Percentiles rank a stretch among this genome's conserved stretches.
phyloP scores from a whole-genome alignment of 495 filamentous ascomycete genomes.

The Cercophora newfieldiana region DNA sequence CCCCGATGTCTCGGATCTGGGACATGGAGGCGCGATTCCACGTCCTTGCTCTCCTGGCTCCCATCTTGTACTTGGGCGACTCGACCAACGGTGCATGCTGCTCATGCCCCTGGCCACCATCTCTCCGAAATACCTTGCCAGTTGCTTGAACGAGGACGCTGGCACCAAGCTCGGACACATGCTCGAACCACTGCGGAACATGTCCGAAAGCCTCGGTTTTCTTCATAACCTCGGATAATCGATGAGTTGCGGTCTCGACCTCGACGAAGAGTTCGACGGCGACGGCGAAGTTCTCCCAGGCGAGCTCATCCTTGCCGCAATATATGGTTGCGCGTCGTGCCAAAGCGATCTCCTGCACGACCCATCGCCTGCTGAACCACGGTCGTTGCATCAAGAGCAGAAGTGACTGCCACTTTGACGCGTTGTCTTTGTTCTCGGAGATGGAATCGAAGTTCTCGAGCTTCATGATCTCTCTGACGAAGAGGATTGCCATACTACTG shows the following conservation, averaged over 20 bases:
- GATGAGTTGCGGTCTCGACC: constrained; percentile 30
- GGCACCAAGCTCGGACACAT: constrained; percentile 36
- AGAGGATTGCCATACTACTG: constrained; percentile 23
- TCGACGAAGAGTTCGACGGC: constrained; percentile 31
- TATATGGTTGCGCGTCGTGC: constrained; percentile 29
- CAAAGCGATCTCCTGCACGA: constrained; percentile 43
- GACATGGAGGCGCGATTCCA: not conserved
- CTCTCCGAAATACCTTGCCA: constrained; percentile 32
- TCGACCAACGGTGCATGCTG: not conserved
- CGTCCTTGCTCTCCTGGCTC: not conserved
- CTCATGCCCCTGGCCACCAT: not conserved
- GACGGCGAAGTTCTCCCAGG: constrained; percentile 37
- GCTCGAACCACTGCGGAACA: constrained; percentile 22
- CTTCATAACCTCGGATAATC: constrained; percentile 23
- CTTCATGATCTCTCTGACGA: constrained; percentile 32
- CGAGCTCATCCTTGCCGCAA: constrained; percentile 29
- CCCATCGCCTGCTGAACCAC: constrained; percentile 42
- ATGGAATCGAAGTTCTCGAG: constrained; percentile 36
- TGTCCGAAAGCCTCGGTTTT: constrained; percentile 12
- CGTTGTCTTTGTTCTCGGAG: constrained; percentile 19
- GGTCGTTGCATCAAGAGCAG: constrained; percentile 34
- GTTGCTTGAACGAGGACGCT: constrained; percentile 38
- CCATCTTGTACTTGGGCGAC: not conserved
- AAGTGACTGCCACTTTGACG: constrained; percentile 28
- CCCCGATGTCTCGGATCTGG: not conserved